These are phyloP conservation scores for Xylaria castorea DNA, from an alignment of 495 filamentous ascomycete species.

Conservation along the genomic window DNA sequence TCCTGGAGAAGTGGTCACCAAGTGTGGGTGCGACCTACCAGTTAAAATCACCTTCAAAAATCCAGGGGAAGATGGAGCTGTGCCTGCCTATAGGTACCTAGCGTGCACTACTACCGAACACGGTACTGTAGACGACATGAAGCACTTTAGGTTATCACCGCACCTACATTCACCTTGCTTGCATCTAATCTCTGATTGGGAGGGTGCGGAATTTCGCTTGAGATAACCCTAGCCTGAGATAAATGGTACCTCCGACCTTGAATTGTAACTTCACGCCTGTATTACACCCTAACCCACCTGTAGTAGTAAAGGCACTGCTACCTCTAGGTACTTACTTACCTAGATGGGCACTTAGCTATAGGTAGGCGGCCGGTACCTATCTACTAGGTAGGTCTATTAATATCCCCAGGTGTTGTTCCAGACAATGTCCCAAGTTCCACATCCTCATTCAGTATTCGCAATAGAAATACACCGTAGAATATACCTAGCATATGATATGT, in stretches of 20 bases:
- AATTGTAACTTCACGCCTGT: neutral
- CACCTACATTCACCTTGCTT: conserved; percentile 7
- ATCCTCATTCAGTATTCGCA: neutral
- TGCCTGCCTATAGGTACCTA: conserved; percentile 9
- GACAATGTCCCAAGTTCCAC: neutral
- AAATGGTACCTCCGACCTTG: neutral
- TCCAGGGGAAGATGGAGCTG: conserved; percentile 3
- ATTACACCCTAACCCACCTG: conserved; percentile 9
- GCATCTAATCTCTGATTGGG: neutral
- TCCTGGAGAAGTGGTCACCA: neutral
- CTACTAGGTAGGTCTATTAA: neutral
- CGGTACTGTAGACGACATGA: neutral
- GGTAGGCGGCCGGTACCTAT: neutral
- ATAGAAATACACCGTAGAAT: neutral
- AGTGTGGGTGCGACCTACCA: conserved; percentile 8
- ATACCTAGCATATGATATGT: neutral
- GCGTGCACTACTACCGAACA: neutral
- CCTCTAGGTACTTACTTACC: too few relatives aligned
- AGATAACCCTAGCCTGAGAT: neutral
- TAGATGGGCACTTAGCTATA: too few relatives aligned
- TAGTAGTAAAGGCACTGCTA: neutral
- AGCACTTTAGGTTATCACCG: neutral
- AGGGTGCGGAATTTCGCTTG: neutral
- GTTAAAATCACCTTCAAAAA: neutral
- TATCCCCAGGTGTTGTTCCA: neutral